phyloP scores from a whole-genome alignment of 83 land plant genomes.

The Larix sibirica region DNA sequence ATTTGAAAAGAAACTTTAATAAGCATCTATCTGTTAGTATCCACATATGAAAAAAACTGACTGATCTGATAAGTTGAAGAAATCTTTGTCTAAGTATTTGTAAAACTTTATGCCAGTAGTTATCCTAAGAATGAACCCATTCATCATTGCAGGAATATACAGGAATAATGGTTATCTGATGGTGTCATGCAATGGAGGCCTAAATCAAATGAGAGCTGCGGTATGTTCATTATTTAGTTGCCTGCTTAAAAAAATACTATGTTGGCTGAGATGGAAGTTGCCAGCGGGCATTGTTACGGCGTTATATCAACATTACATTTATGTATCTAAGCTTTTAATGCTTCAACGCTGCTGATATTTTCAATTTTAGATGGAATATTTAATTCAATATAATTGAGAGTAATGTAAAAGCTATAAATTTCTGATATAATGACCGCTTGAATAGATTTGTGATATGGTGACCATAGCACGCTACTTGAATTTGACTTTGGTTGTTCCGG shows the following conservation, averaged over 20 bases:
- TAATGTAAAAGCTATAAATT: background rate
- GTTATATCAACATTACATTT: background rate
- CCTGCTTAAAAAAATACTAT: background rate
- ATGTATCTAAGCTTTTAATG: conserved; percentile 4
- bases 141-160: conserved; percentile 61
- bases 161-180: conserved; percentile 77
- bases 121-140: no score
- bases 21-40: background rate
- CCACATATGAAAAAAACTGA: background rate
- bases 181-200: conserved; percentile 74
- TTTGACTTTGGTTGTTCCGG: conserved; percentile 66
- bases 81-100: background rate
- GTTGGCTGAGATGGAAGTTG: background rate
- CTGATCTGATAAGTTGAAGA: background rate
- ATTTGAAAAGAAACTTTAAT: no score
- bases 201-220: conserved; percentile 85
- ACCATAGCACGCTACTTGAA: conserved; percentile 53
- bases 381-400: background rate
- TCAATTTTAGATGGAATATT: background rate
- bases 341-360: background rate
- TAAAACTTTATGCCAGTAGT: background rate
- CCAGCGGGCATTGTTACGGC: background rate
- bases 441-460: conserved; percentile 77
- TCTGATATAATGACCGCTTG: conserved; percentile 9
- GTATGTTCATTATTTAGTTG: conserved; percentile 34